A percentile compares a stretch with the other conserved stretches of the same genome.
Evolutionary conservation across 441 rosid species (phyloP).

Genomic region (Syzygium syzygioides): DNA sequence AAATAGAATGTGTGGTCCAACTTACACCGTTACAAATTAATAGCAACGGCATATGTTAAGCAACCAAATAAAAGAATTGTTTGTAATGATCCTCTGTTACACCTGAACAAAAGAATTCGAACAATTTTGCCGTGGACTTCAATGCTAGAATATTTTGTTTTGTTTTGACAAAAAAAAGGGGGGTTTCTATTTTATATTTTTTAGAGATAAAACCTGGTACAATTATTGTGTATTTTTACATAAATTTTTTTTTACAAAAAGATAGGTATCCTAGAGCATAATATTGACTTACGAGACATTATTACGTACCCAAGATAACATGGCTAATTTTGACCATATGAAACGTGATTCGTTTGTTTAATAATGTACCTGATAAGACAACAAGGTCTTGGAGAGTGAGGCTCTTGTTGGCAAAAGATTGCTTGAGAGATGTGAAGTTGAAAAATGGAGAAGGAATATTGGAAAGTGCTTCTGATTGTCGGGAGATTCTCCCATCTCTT

Average conservation of each 20-base stretch:
- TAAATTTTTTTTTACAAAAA: neutral
- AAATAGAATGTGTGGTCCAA: neutral
- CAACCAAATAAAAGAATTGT: neutral
- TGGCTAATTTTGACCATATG: neutral
- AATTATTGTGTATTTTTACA: neutral
- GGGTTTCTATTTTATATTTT: neutral
- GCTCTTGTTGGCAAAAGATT: constrained; percentile 37
- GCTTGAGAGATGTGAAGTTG: constrained; percentile 40
- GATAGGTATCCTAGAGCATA: neutral
- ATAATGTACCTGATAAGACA: constrained; percentile 43
- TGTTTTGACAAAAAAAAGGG: neutral
- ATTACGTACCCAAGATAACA: neutral
- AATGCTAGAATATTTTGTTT: neutral
- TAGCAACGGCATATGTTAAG: neutral
- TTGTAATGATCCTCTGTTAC: neutral
- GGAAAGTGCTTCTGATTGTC: constrained; percentile 28
- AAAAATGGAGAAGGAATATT: constrained; percentile 43
- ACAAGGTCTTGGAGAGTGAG: constrained; percentile 53
- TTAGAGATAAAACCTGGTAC: neutral
- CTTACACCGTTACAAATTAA: neutral
- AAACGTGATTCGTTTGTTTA: neutral
- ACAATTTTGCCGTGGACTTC: too few species aligned
- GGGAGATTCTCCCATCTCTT: constrained; percentile 51
- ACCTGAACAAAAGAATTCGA: neutral
- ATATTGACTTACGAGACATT: neutral